phyloP scores from a whole-genome alignment of 768 basidiomycete genomes.

The Suillus bovinus region DNA sequence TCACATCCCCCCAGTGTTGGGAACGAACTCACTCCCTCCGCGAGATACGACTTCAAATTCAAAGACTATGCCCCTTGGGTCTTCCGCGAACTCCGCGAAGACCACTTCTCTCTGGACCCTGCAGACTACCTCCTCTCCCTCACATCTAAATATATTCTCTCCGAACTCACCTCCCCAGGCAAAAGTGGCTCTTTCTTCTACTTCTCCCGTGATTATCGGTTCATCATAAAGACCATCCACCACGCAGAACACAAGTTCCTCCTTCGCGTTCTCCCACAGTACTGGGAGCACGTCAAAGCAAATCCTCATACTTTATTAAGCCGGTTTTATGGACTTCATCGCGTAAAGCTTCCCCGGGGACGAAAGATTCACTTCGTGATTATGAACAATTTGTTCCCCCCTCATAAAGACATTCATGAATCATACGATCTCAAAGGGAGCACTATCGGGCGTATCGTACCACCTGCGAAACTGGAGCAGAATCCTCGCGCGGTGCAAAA shows the following conservation, averaged over 20 bases:
- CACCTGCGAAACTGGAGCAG: conserved; percentile 73
- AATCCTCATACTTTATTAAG: conserved; percentile 95
- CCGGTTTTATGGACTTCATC: conserved; percentile 95
- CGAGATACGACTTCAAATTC: conserved; percentile 99
- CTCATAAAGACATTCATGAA: conserved; percentile 96
- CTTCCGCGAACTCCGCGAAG: conserved; percentile 93
- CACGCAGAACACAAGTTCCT: conserved; percentile 95
- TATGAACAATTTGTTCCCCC: conserved; percentile 99
- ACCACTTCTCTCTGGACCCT: conserved; percentile 92
- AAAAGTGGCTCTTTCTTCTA: conserved; percentile 99
- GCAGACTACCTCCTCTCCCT: conserved; percentile 97
- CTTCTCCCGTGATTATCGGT: conserved; percentile 97
- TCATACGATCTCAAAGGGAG: conserved; percentile 97
- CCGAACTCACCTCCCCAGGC: conserved; percentile 95
- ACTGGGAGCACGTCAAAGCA: conserved; percentile 80
- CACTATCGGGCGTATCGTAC: conserved; percentile 84
- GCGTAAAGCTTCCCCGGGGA: conserved; percentile 93
- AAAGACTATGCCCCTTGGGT: conserved; percentile 99
- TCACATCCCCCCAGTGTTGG: conserved; percentile 62
- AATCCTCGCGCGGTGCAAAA: conserved; percentile 92
- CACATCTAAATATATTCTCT: conserved; percentile 96
- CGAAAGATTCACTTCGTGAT: conserved; percentile 98
- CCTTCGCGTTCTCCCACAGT: conserved; percentile 76
- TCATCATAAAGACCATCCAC: conserved; percentile 99
- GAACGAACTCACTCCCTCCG: conserved; percentile 96